Evolutionary conservation across 2,329 filamentous ascomycete species (phyloP).

Genomic region (Tolypocladium inflatum): DNA sequence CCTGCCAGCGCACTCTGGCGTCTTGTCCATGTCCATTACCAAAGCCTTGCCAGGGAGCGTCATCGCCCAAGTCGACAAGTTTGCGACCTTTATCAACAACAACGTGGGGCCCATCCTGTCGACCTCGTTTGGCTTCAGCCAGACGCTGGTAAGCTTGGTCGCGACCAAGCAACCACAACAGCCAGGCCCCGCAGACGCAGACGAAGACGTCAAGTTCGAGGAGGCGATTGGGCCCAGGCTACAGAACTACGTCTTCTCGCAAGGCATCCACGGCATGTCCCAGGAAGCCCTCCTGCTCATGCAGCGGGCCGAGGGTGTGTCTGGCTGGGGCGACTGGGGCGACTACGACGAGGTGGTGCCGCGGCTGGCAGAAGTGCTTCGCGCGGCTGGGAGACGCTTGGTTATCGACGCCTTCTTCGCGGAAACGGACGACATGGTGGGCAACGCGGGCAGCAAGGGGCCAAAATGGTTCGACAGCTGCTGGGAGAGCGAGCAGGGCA

Average conservation of each 20-base stretch:
- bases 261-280: slow-evolving; percentile 14
- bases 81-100: slow-evolving; percentile 11
- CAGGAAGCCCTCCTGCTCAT: slow-evolving; percentile 17
- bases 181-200: background rate
- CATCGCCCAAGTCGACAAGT: slow-evolving; percentile 10
- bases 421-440: slow-evolving; percentile 18
- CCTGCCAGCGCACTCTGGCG: slow-evolving; percentile 14
- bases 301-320: slow-evolving; percentile 9
- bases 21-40: slow-evolving; percentile 9
- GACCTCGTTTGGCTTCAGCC: slow-evolving; percentile 2
- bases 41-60: slow-evolving; percentile 10
- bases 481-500: slow-evolving; percentile 8
- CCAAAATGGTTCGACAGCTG: slow-evolving; percentile 18
- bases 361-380: slow-evolving; percentile 11
- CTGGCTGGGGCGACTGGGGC: slow-evolving; percentile 19
- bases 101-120: slow-evolving; percentile 10
- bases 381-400: slow-evolving; percentile 7
- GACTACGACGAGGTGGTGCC: slow-evolving; percentile 19
- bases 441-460: slow-evolving; percentile 13
- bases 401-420: slow-evolving; percentile 16
- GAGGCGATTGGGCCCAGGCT: slow-evolving; percentile 9
- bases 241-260: slow-evolving; percentile 12
- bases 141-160: background rate
- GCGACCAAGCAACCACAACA: background rate
- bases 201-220: slow-evolving; percentile 10